Base-by-base conservation (phyloP, 176 grass and related monocot species). In the Oryza glumipatula region DNA sequence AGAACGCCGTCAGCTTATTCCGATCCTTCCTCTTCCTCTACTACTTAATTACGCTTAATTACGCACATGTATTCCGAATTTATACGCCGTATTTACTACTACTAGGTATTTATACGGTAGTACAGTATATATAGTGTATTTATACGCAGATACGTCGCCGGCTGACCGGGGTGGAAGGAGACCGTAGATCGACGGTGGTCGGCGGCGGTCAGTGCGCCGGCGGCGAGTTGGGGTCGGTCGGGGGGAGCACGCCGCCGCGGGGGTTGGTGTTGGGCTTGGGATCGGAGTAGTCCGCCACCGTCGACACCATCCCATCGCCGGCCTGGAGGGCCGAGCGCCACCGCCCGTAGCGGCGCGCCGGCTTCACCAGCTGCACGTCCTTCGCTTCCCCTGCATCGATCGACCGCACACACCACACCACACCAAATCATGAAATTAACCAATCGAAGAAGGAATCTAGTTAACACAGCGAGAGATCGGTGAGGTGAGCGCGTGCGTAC, bases 261-360 rank as follows among this genome's bases (percentile, higher is more conserved):
- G 88, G 87, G 83, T 91, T 94, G 65, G 86, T 91, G 80, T 94
- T 94, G 51, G 92, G 76, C 78, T 82, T 88, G 9, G 92, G 86
- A 0, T 82, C 75, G 13, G 68, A 78, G 89, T 94, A 94, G 80
- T 94, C 92, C 86, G 78, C 77, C 70, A 79, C 21, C 77, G 84
- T 88, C 35, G 78, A 82, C 75, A 23, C 70, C 82, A 76, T 86
- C 79, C 39, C 43, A 43, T 38, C 38, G 68, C 9, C 19, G 68
- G 68, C 75, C 68, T 10, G 56, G 80, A 67, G 45, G n/a, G 16
- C 30, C 43, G 68, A 11, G 44, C 35, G 44, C 17, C 51, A 45
- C 39, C 65, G 65, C 26, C 30, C 77, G 77, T 51, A 2, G 65
- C 23, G 41, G 35, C 45, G 71, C 52, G 8, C 54, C 51, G 52